Conservation (phyloP, 1,284 basidiomycete genomes). For the Pseudomicrostroma phylloplanum region DNA sequence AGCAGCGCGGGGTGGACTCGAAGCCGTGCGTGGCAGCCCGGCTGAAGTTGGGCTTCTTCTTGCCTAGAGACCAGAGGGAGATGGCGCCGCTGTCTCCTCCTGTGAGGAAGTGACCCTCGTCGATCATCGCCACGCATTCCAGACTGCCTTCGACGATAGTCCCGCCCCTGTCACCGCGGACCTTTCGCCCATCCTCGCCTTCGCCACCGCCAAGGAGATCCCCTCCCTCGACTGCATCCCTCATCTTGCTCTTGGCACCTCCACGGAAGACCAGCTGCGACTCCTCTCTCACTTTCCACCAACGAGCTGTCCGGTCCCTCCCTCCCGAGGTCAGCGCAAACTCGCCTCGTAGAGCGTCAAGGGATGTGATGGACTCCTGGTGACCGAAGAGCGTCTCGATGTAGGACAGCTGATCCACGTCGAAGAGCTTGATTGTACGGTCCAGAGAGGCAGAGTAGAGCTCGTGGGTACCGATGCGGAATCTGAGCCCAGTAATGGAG, state of each 20-base stretch:
- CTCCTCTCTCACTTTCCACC: slow-evolving; percentile 96
- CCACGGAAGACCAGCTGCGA: slow-evolving; percentile 92
- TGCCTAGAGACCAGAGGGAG: slow-evolving; percentile 82
- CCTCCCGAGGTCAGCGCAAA: slow-evolving; percentile 80
- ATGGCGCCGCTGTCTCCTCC: slow-evolving; percentile 82
- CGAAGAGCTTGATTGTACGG: slow-evolving; percentile 84
- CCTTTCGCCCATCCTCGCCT: slow-evolving; percentile 52
- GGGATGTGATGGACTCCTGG: slow-evolving; percentile 73
- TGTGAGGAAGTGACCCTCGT: slow-evolving; percentile 83
- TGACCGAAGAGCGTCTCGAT: slow-evolving; percentile 97
- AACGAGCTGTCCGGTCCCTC: slow-evolving; percentile 82
- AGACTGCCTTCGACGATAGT: slow-evolving; percentile 73
- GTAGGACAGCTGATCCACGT: slow-evolving; percentile 76
- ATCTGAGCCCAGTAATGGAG: slow-evolving; percentile 62
- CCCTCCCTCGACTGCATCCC: slow-evolving; percentile 74
- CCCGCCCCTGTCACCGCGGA: slow-evolving; percentile 28
- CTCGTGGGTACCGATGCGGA: slow-evolving; percentile 70
- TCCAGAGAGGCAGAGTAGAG: slow-evolving; percentile 78
- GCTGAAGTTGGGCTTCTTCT: slow-evolving; percentile 91
- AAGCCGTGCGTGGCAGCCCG: slow-evolving; percentile 79
- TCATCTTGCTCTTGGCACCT: slow-evolving; percentile 63
- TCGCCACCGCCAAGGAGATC: slow-evolving; percentile 54
- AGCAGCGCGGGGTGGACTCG: slow-evolving; percentile 54
- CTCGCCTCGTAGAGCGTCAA: slow-evolving; percentile 77
- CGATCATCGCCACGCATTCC: slow-evolving; percentile 87